Conservation (phyloP, 257 asterid genomes). For the Penstemon davidsonii region DNA sequence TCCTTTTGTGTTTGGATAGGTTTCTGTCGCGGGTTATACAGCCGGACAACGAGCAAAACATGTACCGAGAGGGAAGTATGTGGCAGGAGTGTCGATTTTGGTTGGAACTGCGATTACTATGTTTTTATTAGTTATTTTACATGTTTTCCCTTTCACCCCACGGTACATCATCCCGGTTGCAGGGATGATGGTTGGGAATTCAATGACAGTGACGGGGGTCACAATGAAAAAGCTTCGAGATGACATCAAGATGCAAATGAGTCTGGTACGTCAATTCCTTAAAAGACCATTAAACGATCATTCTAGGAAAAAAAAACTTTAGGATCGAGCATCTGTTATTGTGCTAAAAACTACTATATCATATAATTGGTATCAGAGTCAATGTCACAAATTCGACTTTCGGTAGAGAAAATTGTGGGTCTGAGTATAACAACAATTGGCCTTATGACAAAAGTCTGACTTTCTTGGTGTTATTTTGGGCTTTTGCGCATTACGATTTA, state of each 20-base stretch:
- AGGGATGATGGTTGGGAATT: slow-evolving; percentile 95
- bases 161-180: slow-evolving; percentile 84
- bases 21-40: slow-evolving; percentile 75
- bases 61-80: slow-evolving; percentile 74
- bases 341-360: too few relatives aligned
- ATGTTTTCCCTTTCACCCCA: slow-evolving; percentile 87
- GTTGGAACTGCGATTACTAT: slow-evolving; percentile 72
- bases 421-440: too few relatives aligned
- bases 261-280: slow-evolving; percentile 41
- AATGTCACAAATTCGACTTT: too few relatives aligned
- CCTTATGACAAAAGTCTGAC: too few relatives aligned
- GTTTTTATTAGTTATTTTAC: slow-evolving; percentile 53
- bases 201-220: slow-evolving; percentile 94
- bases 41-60: slow-evolving; percentile 96
- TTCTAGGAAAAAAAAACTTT: too few relatives aligned
- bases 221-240: slow-evolving; percentile 91
- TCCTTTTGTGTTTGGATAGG: slow-evolving; percentile 54
- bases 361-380: too few relatives aligned
- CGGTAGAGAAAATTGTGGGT: too few relatives aligned
- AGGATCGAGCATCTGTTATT: too few relatives aligned
- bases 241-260: slow-evolving; percentile 78
- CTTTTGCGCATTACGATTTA: too few relatives aligned
- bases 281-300: too few relatives aligned
- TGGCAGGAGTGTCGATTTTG: slow-evolving; percentile 79
- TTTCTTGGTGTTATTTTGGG: too few relatives aligned